Evolutionary conservation across 345 rosid species (phyloP).

Genomic region (Euphorbia lathyris): DNA sequence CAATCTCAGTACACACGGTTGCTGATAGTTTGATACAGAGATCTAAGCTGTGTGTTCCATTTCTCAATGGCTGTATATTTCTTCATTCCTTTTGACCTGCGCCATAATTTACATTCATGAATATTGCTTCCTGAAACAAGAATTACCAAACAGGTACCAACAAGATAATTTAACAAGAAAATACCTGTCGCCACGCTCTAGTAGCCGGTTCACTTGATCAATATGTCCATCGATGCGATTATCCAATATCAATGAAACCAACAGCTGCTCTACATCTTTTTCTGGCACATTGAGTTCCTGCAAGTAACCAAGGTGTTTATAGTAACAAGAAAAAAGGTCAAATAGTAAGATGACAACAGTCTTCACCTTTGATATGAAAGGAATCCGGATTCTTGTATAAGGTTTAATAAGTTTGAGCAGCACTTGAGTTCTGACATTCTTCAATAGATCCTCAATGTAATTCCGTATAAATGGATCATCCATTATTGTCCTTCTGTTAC

Average conservation of each 20-base stretch:
- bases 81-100: slow-evolving; percentile 93
- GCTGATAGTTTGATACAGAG: slow-evolving; percentile 62
- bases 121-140: not conserved
- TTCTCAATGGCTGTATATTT: slow-evolving; percentile 82
- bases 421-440: slow-evolving; percentile 98
- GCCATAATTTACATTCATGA: not conserved
- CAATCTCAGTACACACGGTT: slow-evolving; percentile 60
- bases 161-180: not conserved
- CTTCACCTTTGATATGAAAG: slow-evolving; percentile 81
- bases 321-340: not conserved
- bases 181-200: slow-evolving; percentile 90
- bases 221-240: slow-evolving; percentile 93
- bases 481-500: slow-evolving; percentile 92
- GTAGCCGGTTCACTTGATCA: slow-evolving; percentile 87
- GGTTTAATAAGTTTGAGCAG: slow-evolving; percentile 97
- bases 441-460: slow-evolving; percentile 93
- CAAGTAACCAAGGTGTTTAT: slow-evolving; percentile 2
- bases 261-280: slow-evolving; percentile 83
- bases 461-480: slow-evolving; percentile 94
- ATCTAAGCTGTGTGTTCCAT: slow-evolving; percentile 90
- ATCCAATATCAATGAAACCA: slow-evolving; percentile 87
- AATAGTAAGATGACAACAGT: not conserved
- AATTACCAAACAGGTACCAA: not conserved
- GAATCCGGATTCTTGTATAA: slow-evolving; percentile 84
- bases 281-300: slow-evolving; percentile 97